Evolutionary conservation across 345 rosid species (phyloP).

Genomic region (Excoecaria cochinchinensis): DNA sequence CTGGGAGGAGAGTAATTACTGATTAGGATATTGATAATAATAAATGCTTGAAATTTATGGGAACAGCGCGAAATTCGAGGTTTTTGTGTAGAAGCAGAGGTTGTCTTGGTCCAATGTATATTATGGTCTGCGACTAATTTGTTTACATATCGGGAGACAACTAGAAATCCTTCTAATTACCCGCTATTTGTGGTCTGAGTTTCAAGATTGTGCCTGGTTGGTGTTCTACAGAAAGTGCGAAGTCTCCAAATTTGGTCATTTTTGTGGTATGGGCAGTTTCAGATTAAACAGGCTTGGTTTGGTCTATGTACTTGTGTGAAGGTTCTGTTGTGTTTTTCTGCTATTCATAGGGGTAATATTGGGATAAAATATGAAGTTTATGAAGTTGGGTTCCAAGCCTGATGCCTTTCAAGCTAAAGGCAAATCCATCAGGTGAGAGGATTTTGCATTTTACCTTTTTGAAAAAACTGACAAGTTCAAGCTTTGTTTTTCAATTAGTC

Average conservation of each 20-base stretch:
- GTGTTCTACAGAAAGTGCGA: not conserved
- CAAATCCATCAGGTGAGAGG: slow-evolving; percentile 56
- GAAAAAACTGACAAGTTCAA: not conserved
- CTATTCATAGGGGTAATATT: slow-evolving; percentile 6
- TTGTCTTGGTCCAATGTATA: slow-evolving; percentile 40
- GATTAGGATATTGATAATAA: slow-evolving; percentile 18
- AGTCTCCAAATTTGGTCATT: not conserved
- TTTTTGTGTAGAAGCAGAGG: not conserved
- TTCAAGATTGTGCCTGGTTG: slow-evolving; percentile 8
- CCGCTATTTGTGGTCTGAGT: slow-evolving; percentile 15
- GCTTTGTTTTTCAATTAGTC: not conserved
- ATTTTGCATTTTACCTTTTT: not conserved
- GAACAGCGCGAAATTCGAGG: slow-evolving; percentile 41
- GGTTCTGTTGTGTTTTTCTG: slow-evolving; percentile 6
- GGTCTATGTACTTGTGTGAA: slow-evolving; percentile 14
- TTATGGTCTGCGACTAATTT: slow-evolving; percentile 37
- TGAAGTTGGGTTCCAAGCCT: slow-evolving; percentile 96
- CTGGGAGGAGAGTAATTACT: slow-evolving; percentile 7
- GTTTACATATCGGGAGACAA: slow-evolving; percentile 6
- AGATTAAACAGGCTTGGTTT: slow-evolving; percentile 11
- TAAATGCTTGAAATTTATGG: slow-evolving; percentile 26
- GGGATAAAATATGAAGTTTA: slow-evolving; percentile 70
- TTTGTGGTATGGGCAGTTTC: slow-evolving; percentile 13
- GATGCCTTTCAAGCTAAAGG: slow-evolving; percentile 81
- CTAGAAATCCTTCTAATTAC: not conserved